phyloP scores from a whole-genome alignment of 192 early-diverging fungal species.

The Linnemannia exigua region DNA sequence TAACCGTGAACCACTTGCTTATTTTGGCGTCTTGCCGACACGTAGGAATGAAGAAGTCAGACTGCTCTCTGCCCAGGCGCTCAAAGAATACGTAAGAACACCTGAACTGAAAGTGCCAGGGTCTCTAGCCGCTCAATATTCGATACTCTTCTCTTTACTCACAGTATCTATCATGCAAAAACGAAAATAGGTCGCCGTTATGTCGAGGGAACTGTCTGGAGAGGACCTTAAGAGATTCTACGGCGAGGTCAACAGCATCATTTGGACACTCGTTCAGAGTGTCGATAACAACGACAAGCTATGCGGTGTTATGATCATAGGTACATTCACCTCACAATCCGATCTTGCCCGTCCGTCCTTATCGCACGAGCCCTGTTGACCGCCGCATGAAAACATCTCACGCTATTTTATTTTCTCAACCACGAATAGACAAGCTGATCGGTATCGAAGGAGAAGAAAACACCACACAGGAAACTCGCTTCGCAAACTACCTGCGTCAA shows the following conservation, averaged over 20 bases:
- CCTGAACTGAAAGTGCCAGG: neutral
- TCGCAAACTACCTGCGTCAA: constrained; percentile 85
- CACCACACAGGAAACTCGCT: constrained; percentile 81
- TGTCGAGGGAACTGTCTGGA: constrained; percentile 76
- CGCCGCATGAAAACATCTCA: neutral
- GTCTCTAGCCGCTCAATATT: neutral
- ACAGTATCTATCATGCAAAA: neutral
- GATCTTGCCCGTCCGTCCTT: constrained; percentile 7
- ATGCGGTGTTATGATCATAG: constrained; percentile 85
- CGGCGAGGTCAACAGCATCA: constrained; percentile 83
- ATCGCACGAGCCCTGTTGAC: neutral
- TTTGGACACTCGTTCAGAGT: constrained; percentile 85
- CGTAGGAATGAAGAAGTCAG: constrained; percentile 74
- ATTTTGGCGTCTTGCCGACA: neutral
- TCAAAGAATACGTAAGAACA: constrained; percentile 73
- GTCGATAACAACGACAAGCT: constrained; percentile 84
- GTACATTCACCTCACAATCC: constrained; percentile 52
- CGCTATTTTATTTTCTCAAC: neutral
- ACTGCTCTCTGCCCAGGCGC: constrained; percentile 68
- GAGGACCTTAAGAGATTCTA: constrained; percentile 82
- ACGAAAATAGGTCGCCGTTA: constrained; percentile 30
- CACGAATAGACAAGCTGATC: constrained; percentile 78
- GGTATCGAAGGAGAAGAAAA: constrained; percentile 88
- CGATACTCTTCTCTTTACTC: neutral
- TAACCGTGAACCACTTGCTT: neutral